Evolutionary conservation across 1,284 basidiomycete species (phyloP).

Genomic region (Trichosporon ovoides): DNA sequence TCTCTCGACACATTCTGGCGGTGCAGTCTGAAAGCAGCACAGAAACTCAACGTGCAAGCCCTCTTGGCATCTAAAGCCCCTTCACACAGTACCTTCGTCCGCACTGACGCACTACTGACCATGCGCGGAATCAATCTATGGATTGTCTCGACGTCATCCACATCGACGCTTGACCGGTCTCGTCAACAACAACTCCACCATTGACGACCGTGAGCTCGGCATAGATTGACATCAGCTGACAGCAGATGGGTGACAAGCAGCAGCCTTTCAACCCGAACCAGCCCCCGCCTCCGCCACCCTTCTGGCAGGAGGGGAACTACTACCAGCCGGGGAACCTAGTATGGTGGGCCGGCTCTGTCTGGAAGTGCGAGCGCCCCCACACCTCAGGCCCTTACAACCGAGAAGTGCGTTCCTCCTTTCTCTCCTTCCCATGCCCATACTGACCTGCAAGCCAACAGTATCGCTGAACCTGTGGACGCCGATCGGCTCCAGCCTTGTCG

Average conservation of each 20-base stretch:
- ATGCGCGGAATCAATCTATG: too few relatives aligned
- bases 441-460: conserved; percentile 27
- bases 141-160: too few relatives aligned
- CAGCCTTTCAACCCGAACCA: background rate
- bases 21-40: too few relatives aligned
- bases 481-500: conserved; percentile 13
- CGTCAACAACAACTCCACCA: background rate
- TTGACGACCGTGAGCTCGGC: background rate
- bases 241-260: background rate
- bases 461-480: conserved; percentile 40
- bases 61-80: too few relatives aligned
- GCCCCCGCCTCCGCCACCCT: background rate
- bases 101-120: too few relatives aligned
- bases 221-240: background rate
- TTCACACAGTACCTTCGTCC: too few relatives aligned
- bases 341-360: conserved; percentile 34
- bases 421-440: background rate
- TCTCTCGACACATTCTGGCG: too few relatives aligned
- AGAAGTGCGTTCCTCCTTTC: conserved; percentile 5
- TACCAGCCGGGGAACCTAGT: conserved; percentile 32
- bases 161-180: too few relatives aligned
- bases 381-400: conserved; percentile 23
- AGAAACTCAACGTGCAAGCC: too few relatives aligned
- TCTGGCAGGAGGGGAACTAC: background rate
- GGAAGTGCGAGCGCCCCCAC: conserved; percentile 37